Evolutionary conservation across 192 early-diverging fungal genomes (phyloP), one percentile per base, ranked within the genome.

Genomic region (Backusella westeae): DNA sequence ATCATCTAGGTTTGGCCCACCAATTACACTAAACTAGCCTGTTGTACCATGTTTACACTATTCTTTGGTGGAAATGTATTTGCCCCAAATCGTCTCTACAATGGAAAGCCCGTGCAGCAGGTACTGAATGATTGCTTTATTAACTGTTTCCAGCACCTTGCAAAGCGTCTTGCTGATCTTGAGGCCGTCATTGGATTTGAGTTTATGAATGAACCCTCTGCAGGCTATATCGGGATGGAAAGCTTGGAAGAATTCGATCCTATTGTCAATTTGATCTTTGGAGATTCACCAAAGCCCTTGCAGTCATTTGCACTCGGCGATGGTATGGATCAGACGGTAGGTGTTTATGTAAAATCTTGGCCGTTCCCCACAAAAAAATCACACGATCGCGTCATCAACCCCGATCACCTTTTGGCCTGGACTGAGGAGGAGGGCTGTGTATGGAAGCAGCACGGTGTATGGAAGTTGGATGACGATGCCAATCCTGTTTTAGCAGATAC

Each of bases 21-120:
- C 65, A 96, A 96, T 82, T 95, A 96, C 75, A 91, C 90, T 8
- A 96, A 96, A 75, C 85, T 95, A 17, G 95, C 93, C 6, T 88
- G 87, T 21, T 87, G 91, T 26, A 94, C 94, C 5, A 94, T 96
- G 93, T 95, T 96, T 73, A 93, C 95, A 0, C 76, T 95, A 4
- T 95, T 95, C 74, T 95, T 91, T 79, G 93, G 84, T 8, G 94
- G 94, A 14, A 84, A 91, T 32, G 89, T 87, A 8, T 94, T 94
- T 85, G 92, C 93, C 9, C 93, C 94, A 0, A 78, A 87, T 0
- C 80, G 83, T n/a, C 87, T 32, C 41, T 93, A 92, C 69, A 66
- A 93, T 44, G 93, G 91, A n/a, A 83, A 87, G 34, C 81, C 84
- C 7, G 78, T 92, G 8, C 90, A 93, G 68, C 86, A 90, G 56